Base-by-base conservation (phyloP, 805 yeast species). In the Teunomyces panamensis region DNA sequence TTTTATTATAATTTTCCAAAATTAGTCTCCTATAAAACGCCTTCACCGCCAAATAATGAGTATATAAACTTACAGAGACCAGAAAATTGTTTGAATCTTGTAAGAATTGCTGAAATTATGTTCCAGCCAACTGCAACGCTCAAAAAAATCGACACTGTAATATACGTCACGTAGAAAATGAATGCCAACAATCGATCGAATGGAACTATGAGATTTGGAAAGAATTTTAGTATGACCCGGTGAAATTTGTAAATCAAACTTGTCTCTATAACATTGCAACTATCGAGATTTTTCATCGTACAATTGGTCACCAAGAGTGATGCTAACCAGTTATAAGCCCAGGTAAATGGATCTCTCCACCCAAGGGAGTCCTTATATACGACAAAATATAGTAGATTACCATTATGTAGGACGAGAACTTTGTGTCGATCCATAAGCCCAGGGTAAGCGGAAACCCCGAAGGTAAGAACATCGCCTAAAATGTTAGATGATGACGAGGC, bases 161-260 rank as follows among this genome's bases (percentile, higher is more conserved):
- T 13, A 16, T 37, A 37, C 41, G 24, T 5, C 29, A 37, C 26
- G 30, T 37, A 37, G 30, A 37, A 11, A 26, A 24, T 26, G 26
- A 37, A 37, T 20, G 13, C 30, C 41, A 37, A n/a, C 11, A 24
- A 3, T 7, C 41, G 41, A 26, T n/a, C 41, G 9, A 26, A 7
- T 3, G 41, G 14, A 20, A 16, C 13, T 10, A 26, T 5, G 11
- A 37, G 17, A 9, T 7, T 24, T 24, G 41, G 41, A n/a, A 24
- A 37, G 13, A 37, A 37, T 6, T n/a, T 7, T n/a, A 7, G 17
- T 11, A 30, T n/a, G 9, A 39, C 14, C 4, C 34, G 33, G 2
- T 27, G 34, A 13, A 39, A 39, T 30, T 28, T 39, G 43, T 39
- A 39, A 14, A 37, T n/a, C 30, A 37, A 37, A 13, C 27, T 37